These are phyloP conservation scores for Auriscalpium orientale DNA, from an alignment of 768 basidiomycete species.

Conservation along the genomic window DNA sequence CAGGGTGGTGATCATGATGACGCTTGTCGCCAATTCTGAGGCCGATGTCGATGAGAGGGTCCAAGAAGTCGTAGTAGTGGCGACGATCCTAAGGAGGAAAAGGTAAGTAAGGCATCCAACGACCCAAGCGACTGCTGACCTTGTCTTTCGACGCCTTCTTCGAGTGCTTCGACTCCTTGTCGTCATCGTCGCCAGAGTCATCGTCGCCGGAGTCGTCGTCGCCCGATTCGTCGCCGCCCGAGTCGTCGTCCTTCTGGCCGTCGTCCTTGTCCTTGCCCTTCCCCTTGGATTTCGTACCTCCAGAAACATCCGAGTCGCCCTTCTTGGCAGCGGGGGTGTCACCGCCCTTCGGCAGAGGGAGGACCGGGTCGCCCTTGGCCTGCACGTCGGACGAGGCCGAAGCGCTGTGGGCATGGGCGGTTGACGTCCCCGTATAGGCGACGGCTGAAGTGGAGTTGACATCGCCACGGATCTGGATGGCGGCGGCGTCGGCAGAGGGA, in stretches of 20 bases:
- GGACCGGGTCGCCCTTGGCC: background rate
- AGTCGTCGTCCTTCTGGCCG: background rate
- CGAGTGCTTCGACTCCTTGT: conserved; percentile 2
- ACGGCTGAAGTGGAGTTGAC: background rate
- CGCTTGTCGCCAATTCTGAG: conserved; percentile 14
- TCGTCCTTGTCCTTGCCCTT: background rate
- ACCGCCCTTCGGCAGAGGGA: conserved; percentile 2
- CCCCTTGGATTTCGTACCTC: background rate
- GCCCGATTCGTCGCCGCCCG: background rate
- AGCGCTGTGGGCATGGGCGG: background rate
- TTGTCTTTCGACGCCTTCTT: conserved; percentile 4
- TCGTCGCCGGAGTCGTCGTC: background rate
- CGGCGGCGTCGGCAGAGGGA: conserved; percentile 34
- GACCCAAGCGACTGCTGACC: background rate
- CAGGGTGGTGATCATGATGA: conserved; percentile 10
- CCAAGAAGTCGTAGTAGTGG: conserved; percentile 13
- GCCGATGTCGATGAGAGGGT: conserved; percentile 14
- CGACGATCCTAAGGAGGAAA: background rate
- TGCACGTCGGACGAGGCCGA: background rate
- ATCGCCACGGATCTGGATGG: conserved; percentile 18
- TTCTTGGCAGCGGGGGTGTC: background rate
- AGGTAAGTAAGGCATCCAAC: background rate
- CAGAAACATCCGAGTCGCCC: background rate
- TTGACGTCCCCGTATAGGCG: background rate
- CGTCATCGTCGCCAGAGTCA: background rate